A percentile compares a stretch with the other conserved stretches of the same genome.
Conservation (phyloP, 345 rosid species). For the Camelina sativa region DNA sequence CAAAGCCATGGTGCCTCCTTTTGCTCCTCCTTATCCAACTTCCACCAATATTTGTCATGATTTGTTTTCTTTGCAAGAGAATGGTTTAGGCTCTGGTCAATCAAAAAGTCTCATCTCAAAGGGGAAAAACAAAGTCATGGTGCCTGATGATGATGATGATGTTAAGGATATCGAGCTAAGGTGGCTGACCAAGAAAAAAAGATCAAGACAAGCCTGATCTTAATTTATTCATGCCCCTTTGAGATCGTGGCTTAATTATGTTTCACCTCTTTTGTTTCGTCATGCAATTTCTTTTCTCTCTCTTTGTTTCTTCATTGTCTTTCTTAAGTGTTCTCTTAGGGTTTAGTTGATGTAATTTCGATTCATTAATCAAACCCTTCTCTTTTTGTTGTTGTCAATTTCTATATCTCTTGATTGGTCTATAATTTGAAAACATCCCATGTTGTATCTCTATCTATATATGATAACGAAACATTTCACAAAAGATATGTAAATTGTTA, state of each 20-base stretch:
- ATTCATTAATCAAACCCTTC: neutral
- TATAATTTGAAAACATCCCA: neutral
- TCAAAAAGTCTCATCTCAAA: neutral
- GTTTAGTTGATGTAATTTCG: neutral
- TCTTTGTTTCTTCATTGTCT: constrained; percentile 10
- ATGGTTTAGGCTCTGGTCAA: neutral
- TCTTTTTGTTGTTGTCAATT: neutral
- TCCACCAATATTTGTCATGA: too few relatives aligned
- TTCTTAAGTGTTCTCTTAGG: neutral
- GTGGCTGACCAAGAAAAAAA: neutral
- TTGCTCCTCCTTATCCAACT: too few relatives aligned
- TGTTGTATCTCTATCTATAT: too few relatives aligned
- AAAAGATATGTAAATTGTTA: too few relatives aligned
- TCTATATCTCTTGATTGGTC: neutral
- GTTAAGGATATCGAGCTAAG: neutral
- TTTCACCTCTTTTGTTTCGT: neutral
- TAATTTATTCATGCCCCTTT: neutral
- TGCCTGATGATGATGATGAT: neutral
- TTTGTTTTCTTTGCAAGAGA: neutral
- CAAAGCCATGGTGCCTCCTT: too few relatives aligned
- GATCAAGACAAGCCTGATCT: neutral
- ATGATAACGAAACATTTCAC: too few relatives aligned
- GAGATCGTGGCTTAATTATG: neutral
- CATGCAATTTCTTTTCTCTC: constrained; percentile 3
- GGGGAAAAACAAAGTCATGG: neutral